Conservation (phyloP, 2,329 filamentous ascomycete genomes). For the Exophiala sideris region DNA sequence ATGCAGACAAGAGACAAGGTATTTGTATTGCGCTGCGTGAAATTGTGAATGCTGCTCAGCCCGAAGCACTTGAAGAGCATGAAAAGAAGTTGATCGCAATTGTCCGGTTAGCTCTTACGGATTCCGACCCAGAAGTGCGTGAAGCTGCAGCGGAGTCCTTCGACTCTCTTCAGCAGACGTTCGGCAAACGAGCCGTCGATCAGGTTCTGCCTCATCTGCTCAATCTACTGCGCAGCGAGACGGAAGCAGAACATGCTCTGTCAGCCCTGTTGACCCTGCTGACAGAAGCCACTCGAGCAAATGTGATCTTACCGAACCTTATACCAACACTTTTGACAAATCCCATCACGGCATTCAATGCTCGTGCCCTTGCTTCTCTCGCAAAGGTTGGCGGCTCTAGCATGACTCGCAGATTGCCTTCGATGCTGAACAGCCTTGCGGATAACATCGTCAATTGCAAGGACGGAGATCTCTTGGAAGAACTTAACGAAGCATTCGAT, state of each 20-base stretch:
- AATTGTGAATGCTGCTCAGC: constrained; percentile 82
- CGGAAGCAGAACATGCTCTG: constrained; percentile 85
- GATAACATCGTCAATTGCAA: constrained; percentile 77
- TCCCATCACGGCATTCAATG: constrained; percentile 92
- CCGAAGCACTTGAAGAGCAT: constrained; percentile 86
- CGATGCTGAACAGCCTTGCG: constrained; percentile 89
- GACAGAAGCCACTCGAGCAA: constrained; percentile 88
- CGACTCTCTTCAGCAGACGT: constrained; percentile 85
- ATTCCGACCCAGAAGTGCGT: constrained; percentile 82
- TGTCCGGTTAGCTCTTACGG: constrained; percentile 86
- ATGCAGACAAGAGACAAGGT: constrained; percentile 90
- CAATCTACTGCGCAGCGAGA: constrained; percentile 79
- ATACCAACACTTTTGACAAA: constrained; percentile 87
- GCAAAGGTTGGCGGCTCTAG: constrained; percentile 85
- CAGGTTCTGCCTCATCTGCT: constrained; percentile 92
- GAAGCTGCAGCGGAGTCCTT: constrained; percentile 97
- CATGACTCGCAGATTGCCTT: constrained; percentile 86
- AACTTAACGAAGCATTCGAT: constrained; percentile 79
- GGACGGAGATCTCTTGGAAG: constrained; percentile 68
- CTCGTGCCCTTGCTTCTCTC: constrained; percentile 85
- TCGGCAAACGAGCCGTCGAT: constrained; percentile 92
- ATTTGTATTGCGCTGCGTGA: constrained; percentile 96
- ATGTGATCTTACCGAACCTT: constrained; percentile 93
- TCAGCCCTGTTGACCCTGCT: constrained; percentile 89
- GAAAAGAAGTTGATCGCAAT: constrained; percentile 94